phyloP scores from a whole-genome alignment of 2,329 filamentous ascomycete genomes.

The Diplodia mutila region DNA sequence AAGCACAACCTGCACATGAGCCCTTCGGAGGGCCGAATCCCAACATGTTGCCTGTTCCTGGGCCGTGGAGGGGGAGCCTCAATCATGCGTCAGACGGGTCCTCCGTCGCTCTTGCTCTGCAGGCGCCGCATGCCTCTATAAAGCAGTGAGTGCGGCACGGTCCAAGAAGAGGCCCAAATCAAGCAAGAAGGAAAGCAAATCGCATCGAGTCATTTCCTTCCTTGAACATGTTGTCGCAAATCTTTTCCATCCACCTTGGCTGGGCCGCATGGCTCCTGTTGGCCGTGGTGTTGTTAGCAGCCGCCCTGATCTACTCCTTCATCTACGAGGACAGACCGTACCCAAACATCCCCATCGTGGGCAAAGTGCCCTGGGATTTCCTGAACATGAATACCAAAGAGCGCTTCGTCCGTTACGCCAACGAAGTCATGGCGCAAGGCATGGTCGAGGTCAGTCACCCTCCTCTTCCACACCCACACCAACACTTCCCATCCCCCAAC shows the following conservation, averaged over 20 bases:
- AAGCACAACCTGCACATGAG: not conserved
- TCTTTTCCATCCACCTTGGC: not conserved
- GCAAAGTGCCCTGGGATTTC: not conserved
- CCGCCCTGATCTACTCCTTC: conserved; percentile 7
- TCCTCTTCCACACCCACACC: not conserved
- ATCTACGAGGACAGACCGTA: conserved; percentile 18
- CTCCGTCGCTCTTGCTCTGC: not conserved
- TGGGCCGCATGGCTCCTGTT: conserved; percentile 10
- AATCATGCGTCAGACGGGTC: not conserved
- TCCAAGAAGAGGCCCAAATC: not conserved
- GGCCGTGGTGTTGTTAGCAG: not conserved
- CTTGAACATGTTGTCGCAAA: not conserved
- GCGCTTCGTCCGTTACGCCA: not conserved
- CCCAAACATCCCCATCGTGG: conserved; percentile 6
- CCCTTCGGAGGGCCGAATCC: conserved; percentile 11
- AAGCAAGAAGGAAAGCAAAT: not conserved
- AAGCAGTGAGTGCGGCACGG: not conserved
- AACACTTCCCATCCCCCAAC: not conserved
- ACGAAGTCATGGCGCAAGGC: conserved; percentile 9
- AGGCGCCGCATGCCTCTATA: not conserved
- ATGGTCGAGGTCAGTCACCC: not conserved
- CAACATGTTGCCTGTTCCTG: conserved; percentile 11
- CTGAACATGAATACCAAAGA: conserved; percentile 22
- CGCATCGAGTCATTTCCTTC: not conserved
- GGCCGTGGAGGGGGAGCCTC: not conserved